Conservation (phyloP, 2,329 filamentous ascomycete genomes). For the Nothophaeocryptopus gaeumannii region DNA sequence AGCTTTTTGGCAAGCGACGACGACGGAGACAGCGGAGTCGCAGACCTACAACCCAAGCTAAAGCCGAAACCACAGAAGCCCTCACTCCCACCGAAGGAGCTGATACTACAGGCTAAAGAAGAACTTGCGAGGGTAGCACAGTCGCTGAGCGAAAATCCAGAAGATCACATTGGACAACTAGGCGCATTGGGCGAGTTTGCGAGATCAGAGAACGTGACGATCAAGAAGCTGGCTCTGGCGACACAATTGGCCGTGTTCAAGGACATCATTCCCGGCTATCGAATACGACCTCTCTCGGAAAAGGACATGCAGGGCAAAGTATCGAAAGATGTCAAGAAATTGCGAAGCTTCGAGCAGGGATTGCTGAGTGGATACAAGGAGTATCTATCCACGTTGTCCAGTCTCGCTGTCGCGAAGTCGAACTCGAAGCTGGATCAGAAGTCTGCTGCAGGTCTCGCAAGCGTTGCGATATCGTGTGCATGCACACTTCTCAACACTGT, state of each 20-base stretch:
- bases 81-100: conserved; percentile 69
- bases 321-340: conserved; percentile 83
- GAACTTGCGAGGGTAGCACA: conserved; percentile 81
- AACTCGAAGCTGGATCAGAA: conserved; percentile 42
- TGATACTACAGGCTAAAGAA: conserved; percentile 85
- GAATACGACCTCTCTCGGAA: conserved; percentile 78
- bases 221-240: conserved; percentile 81
- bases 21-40: conserved; percentile 44
- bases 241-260: conserved; percentile 90
- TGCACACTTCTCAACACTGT: conserved; percentile 77
- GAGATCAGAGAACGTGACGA: conserved; percentile 64
- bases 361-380: conserved; percentile 79
- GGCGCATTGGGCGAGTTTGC: conserved; percentile 74
- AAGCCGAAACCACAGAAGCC: conserved; percentile 51
- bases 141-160: conserved; percentile 84
- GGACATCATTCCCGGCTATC: conserved; percentile 92
- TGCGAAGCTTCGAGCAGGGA: conserved; percentile 82
- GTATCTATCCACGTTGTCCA: conserved; percentile 74
- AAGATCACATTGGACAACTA: conserved; percentile 80
- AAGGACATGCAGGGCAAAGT: conserved; percentile 74
- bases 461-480: conserved; percentile 78
- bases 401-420: conserved; percentile 57
- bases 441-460: conserved; percentile 51
- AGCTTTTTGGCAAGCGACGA: conserved; percentile 61
- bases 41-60: conserved; percentile 47